These are phyloP conservation scores for Stachybotrys echinatus DNA, from an alignment of 2,329 filamentous ascomycete species.

Conservation along the genomic window DNA sequence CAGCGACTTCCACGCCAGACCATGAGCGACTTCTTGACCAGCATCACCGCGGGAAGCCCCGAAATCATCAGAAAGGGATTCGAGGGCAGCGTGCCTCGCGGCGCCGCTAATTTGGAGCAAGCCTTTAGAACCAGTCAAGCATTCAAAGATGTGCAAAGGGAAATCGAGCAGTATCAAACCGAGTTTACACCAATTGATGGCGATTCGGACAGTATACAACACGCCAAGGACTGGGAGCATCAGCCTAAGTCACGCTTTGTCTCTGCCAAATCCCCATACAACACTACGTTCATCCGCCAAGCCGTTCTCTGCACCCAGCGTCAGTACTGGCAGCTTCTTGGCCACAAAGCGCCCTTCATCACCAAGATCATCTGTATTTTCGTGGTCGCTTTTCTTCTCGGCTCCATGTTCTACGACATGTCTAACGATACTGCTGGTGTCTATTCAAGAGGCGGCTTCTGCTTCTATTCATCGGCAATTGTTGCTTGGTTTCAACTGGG, in stretches of 20 bases:
- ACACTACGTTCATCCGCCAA: conserved; percentile 65
- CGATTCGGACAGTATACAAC: neutral
- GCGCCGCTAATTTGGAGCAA: conserved; percentile 54
- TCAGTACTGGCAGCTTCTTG: conserved; percentile 70
- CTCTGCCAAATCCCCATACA: conserved; percentile 63
- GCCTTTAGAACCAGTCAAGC: conserved; percentile 56
- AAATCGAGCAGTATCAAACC: conserved; percentile 34
- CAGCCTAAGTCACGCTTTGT: conserved; percentile 59
- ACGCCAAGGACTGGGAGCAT: neutral
- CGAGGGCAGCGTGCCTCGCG: neutral
- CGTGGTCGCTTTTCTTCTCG: neutral
- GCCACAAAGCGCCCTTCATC: conserved; percentile 64
- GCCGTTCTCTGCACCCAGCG: conserved; percentile 60
- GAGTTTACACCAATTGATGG: neutral
- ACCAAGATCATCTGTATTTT: conserved; percentile 44
- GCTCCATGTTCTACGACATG: conserved; percentile 1
- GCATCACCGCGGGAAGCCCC: neutral
- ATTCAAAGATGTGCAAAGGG: conserved; percentile 51
- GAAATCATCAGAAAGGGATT: neutral
- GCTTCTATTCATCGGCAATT: conserved; percentile 1
- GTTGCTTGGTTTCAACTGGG: conserved; percentile 2
- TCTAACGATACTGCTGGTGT: neutral
- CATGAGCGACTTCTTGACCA: conserved; percentile 5
- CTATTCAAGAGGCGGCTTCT: conserved; percentile 2
- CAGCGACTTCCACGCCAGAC: conserved; percentile 3